Base-by-base conservation (phyloP, 345 rosid genomes). In the Xanthoceras sorbifolium region DNA sequence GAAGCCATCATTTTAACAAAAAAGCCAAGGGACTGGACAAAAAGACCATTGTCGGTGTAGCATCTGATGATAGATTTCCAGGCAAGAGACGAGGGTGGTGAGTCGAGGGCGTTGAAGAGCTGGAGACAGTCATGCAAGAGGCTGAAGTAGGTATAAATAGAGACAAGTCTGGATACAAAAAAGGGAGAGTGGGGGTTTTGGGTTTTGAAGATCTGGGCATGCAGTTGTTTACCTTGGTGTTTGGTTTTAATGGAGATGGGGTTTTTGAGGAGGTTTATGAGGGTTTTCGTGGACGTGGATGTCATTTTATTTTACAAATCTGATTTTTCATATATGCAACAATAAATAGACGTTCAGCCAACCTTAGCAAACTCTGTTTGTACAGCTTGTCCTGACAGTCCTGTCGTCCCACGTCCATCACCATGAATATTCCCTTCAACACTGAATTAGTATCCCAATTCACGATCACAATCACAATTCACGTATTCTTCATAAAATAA, bases 31-130 rank as follows among this genome's bases (percentile, higher is more conserved):
- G 93, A 86, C 40, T 83, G 78, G 3, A 75, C 78, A 75, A 77
- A 76, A 38, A 86, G 84, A 31, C 90, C 90, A 26, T 81, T 72
- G 55, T 84, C 83, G 42, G 90, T 72, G 82, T 84, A 89, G 78
- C 93, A 91, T 82, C 85, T 84, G 78, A 91, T 88, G 81, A 92
- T 69, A 44, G 93, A 89, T 76, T 92, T 92, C 89, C 92, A 94
- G 64, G 97, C 97, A 46, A 85, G 91, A 29, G 79, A 44, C 18
- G 93, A 83, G 9, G 93, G 93, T 4, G 86, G 74, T 57, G 76
- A 42, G 6, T 61, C 1, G 25, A 90, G 91, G 59, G 89, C 80
- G 26, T 79, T 77, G 82, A 92, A 90, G 71, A 90, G 85, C 73
- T 72, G 73, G 54, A 86, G 79, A 14, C 91, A 87, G 57, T 87